Conservation (phyloP, 2,329 filamentous ascomycete species). For the Trichophyton schoenleinii region DNA sequence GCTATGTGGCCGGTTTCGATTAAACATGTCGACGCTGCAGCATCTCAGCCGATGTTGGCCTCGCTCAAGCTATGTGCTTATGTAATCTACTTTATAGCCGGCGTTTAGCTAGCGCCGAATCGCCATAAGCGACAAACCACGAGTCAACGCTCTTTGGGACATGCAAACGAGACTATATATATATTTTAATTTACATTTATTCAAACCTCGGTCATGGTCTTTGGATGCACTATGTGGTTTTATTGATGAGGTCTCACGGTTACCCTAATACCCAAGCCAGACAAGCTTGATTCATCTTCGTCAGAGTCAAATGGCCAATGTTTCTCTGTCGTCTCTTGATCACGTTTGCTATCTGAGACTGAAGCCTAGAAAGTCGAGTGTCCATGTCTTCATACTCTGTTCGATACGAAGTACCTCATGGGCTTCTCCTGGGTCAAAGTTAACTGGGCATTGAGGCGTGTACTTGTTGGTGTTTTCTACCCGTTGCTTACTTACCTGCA, state of each 20-base stretch:
- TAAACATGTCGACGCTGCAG: not conserved
- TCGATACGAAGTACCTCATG: not conserved
- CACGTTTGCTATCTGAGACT: not conserved
- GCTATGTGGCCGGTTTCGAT: not conserved
- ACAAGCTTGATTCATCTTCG: conserved; percentile 1
- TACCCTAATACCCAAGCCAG: not conserved
- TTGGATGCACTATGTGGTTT: too few relatives aligned
- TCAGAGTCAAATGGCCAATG: conserved; percentile 8
- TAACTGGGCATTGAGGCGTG: not conserved
- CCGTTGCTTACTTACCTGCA: not conserved
- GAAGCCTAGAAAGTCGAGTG: not conserved
- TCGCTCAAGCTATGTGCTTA: not conserved
- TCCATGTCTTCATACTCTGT: conserved; percentile 1
- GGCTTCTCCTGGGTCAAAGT: not conserved
- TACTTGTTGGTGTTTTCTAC: not conserved
- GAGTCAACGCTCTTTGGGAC: too few relatives aligned
- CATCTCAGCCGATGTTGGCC: not conserved
- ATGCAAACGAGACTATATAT: too few relatives aligned
- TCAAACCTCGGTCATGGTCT: too few relatives aligned
- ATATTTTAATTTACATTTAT: too few relatives aligned
- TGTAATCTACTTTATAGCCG: not conserved
- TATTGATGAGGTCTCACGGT: too few relatives aligned
- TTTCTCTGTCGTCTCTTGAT: conserved; percentile 5
- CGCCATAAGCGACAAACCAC: not conserved
- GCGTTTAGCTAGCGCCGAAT: not conserved